Conservation (phyloP, 352 stramenopile genomes). For the Phytophthora quininea region DNA sequence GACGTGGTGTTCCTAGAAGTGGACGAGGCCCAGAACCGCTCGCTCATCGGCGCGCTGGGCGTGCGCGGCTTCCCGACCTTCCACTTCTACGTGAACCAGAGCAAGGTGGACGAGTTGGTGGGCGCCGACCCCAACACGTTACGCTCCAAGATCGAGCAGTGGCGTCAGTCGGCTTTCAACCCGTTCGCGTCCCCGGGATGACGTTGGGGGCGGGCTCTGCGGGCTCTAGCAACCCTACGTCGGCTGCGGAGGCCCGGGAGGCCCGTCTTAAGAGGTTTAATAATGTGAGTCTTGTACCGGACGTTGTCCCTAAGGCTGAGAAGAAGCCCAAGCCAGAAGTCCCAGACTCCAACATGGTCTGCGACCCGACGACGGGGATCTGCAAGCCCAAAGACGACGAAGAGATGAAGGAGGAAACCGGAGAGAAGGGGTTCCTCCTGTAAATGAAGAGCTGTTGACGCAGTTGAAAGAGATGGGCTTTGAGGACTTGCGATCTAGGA, state of each 20-base stretch:
- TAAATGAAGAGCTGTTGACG: constrained; percentile 72
- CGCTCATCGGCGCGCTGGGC: constrained; percentile 77
- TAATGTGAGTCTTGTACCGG: constrained; percentile 61
- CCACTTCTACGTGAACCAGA: constrained; percentile 90
- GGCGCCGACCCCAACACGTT: constrained; percentile 86
- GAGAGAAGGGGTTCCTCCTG: constrained; percentile 51
- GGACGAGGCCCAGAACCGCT: constrained; percentile 85
- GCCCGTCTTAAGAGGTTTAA: constrained; percentile 83
- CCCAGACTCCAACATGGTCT: constrained; percentile 63
- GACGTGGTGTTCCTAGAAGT: constrained; percentile 91
- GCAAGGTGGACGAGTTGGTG: constrained; percentile 89
- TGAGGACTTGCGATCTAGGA: constrained; percentile 73
- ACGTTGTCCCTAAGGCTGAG: constrained; percentile 21
- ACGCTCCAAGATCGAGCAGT: constrained; percentile 88
- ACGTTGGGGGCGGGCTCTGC: constrained; percentile 51
- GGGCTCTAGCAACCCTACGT: constrained; percentile 31
- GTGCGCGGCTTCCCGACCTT: constrained; percentile 91
- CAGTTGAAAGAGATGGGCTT: constrained; percentile 90
- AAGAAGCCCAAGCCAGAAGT: constrained; percentile 21
- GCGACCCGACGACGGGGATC: constrained; percentile 64
- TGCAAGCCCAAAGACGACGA: constrained; percentile 48
- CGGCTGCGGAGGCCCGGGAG: constrained; percentile 67
- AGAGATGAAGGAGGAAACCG: constrained; percentile 34
- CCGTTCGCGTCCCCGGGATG: constrained; percentile 81
- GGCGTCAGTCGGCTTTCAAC: constrained; percentile 86